These are phyloP conservation scores for Rhizophora mangle DNA, from an alignment of 345 rosid species.

Conservation along the genomic window DNA sequence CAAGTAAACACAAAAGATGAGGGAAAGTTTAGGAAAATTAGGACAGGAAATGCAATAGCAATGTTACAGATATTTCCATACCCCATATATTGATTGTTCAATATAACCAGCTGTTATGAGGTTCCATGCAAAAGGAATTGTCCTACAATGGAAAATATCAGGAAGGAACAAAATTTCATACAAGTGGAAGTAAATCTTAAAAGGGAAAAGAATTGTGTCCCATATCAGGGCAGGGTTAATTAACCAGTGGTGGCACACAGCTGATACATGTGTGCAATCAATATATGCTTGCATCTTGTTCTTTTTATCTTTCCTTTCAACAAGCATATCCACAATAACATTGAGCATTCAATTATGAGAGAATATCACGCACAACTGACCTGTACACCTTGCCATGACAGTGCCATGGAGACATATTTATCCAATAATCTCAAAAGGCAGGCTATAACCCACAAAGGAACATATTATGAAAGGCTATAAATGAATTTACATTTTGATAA, in stretches of 20 bases:
- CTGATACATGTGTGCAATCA: no score
- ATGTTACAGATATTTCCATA: constrained; percentile 29
- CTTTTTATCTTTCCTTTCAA: no score
- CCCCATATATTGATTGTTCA: constrained; percentile 84
- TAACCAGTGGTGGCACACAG: not conserved
- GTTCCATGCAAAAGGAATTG: constrained; percentile 98
- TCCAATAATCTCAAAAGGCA: not conserved
- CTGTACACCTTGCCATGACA: not conserved
- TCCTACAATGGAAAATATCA: constrained; percentile 43
- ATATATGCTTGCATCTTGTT: no score
- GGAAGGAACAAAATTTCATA: constrained; percentile 1
- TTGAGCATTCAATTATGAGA: no score
- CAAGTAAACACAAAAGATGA: not conserved
- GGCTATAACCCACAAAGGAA: not conserved
- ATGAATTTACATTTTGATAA: not conserved
- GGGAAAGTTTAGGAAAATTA: constrained; percentile 4
- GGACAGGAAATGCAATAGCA: not conserved
- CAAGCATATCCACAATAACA: no score
- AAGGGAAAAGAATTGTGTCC: not conserved
- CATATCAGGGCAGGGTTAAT: not conserved
- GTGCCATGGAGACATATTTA: not conserved
- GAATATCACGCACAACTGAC: no score
- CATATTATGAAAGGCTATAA: no score
- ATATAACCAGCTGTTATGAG: constrained; percentile 85
- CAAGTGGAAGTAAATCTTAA: not conserved